phyloP scores from a whole-genome alignment of 148 eudicot species.

The Nepenthes gracilis region DNA sequence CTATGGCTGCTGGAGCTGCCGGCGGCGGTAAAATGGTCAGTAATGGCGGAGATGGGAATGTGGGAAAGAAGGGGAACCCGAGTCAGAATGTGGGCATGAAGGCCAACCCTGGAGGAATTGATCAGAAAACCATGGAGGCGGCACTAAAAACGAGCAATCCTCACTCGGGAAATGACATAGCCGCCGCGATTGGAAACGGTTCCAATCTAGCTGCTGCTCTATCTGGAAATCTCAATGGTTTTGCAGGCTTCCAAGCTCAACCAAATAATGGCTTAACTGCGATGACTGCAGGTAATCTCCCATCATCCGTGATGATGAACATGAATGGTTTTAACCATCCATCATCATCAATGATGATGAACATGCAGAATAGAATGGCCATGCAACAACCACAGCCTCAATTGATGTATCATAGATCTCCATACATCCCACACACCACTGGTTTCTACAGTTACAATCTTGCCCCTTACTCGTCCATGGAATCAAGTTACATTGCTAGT shows the following conservation, averaged over 20 bases:
- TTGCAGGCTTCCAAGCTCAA: constrained; percentile 17
- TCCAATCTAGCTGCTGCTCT: constrained; percentile 9
- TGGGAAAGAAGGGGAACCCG: constrained; percentile 24
- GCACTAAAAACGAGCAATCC: constrained; percentile 28
- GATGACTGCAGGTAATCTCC: constrained; percentile 13
- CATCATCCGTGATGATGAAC: constrained; percentile 36
- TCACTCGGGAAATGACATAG: constrained; percentile 9
- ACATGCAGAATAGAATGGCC: constrained; percentile 37
- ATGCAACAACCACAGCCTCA: constrained; percentile 36
- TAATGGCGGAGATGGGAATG: constrained; percentile 10
- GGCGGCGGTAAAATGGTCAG: constrained; percentile 14
- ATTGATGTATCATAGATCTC: constrained; percentile 70
- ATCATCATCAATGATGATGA: constrained; percentile 36
- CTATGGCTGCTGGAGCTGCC: constrained; percentile 6
- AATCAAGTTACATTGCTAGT: constrained; percentile 9
- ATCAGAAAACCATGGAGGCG: constrained; percentile 24
- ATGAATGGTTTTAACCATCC: constrained; percentile 18
- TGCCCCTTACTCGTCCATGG: constrained; percentile 25
- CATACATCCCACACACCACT: constrained; percentile 44
- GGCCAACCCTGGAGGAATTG: constrained; percentile 23
- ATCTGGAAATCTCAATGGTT: constrained; percentile 10
- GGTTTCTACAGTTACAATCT: constrained; percentile 47
- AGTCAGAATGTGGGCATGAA: constrained; percentile 27
- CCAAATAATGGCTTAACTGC: constrained; percentile 14
- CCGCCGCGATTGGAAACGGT: constrained; percentile 20